A percentile compares a stretch with the other conserved stretches of the same genome.
Conservation (phyloP, 257 asterid genomes). For the Dorcoceras hygrometricum region DNA sequence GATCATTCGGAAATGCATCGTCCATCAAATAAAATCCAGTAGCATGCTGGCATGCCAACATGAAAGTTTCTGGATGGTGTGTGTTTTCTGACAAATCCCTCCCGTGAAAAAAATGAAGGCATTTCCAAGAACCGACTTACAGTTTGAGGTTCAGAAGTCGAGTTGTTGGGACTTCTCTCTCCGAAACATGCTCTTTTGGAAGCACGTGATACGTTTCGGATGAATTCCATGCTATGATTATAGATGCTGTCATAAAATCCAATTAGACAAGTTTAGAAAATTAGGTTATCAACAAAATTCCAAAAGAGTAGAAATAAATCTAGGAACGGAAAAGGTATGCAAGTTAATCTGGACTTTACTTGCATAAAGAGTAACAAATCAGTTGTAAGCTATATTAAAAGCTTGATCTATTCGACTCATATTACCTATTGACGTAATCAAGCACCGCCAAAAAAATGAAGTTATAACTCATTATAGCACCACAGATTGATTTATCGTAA, state of each 20-base stretch:
- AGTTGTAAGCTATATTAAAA: neutral
- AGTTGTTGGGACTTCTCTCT: conserved; percentile 8
- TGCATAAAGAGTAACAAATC: neutral
- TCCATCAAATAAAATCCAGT: neutral
- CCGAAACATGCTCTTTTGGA: conserved; percentile 17
- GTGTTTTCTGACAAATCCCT: neutral
- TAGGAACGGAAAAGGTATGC: neutral
- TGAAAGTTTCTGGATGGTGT: neutral
- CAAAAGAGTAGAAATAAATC: neutral
- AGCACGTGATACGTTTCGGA: conserved; percentile 24
- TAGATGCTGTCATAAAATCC: conserved; percentile 32
- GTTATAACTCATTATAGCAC: no score
- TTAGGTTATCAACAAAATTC: neutral
- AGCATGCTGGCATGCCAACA: neutral
- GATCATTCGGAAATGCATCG: neutral
- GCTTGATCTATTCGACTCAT: neutral
- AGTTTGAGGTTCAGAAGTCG: conserved; percentile 23
- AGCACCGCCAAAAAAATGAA: neutral
- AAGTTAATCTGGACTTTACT: neutral
- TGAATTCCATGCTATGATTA: conserved; percentile 41
- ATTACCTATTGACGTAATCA: no score
- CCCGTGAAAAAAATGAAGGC: neutral
- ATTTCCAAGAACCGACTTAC: conserved; percentile 31
- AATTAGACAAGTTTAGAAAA: neutral
- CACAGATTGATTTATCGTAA: no score